Conservation (phyloP, 78 protist genomes). For the Dictyostelium purpureum region DNA sequence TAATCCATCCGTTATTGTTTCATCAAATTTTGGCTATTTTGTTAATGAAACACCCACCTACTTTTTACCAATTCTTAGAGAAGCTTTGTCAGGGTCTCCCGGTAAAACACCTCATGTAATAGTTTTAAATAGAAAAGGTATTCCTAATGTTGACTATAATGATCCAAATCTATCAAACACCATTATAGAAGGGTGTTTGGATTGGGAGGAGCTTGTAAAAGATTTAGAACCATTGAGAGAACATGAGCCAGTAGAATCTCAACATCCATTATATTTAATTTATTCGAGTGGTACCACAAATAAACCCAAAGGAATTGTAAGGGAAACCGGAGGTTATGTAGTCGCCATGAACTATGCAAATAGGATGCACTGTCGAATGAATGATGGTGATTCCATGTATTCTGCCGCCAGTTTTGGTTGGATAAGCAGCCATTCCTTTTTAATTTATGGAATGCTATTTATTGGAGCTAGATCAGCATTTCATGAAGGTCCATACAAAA, state of each 20-base stretch:
- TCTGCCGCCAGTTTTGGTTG: constrained; percentile 76
- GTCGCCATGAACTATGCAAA: constrained; percentile 35
- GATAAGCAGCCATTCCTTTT: constrained; percentile 43
- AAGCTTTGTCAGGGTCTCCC: constrained; percentile 5
- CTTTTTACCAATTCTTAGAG: not conserved
- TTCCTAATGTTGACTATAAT: not conserved
- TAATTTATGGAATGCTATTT: not conserved
- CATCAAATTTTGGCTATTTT: constrained; percentile 52
- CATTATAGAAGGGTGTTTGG: not conserved
- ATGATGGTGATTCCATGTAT: constrained; percentile 11
- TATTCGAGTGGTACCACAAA: not conserved
- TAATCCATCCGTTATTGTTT: constrained; percentile 58
- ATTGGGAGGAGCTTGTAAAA: not conserved
- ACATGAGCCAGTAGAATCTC: not conserved
- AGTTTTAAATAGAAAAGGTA: not conserved
- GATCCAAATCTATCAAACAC: too few relatives aligned
- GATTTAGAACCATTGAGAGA: not conserved
- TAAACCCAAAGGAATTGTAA: not conserved
- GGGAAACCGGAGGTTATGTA: constrained; percentile 13
- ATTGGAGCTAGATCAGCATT: constrained; percentile 44
- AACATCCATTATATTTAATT: not conserved
- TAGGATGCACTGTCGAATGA: constrained; percentile 8
- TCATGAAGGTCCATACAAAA: constrained; percentile 52
- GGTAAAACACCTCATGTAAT: constrained; percentile 5
- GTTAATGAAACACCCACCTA: not conserved